Base-by-base conservation (phyloP, 805 yeast species). In the Kazachstania bromeliacearum region DNA sequence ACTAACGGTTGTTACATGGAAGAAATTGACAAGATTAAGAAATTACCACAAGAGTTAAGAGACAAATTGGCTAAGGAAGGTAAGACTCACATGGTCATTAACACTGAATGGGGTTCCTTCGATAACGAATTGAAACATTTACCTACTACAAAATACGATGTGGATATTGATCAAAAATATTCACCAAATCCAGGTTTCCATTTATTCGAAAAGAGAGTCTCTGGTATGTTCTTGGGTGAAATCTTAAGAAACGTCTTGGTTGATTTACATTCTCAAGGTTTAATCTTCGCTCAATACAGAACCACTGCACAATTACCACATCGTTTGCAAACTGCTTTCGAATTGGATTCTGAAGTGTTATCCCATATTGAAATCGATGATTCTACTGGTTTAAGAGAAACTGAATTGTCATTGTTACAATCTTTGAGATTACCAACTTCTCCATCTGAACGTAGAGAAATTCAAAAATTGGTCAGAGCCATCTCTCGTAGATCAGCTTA, bases 31-130 rank as follows among this genome's bases (percentile, higher is more conserved):
- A 71, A 78, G 35, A 82, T 92, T 45, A 72, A 71, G 37, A 89
- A 92, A 60, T 67, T 87, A 44, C 74, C 75, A 18, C 67, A 70
- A 2, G 62, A 66, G 25, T 39, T 60, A 13, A 58, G 60, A 29
- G 60, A 53, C 13, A 57, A 55, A 15, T 59, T 70, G 46, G 35
- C 50, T 17, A 60, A 51, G 31, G 53, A 62, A 34, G 77, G 75
- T 27, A 67, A 70, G 37, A 66, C 70, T 3, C 76, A 77, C 43
- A 88, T 88, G 96, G 80, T 85, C 42, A 71, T 88, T 50, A 88
- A 88, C 64, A 88, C 96, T 34, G 98, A 92, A 62, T 92, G 97
- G 96, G 97, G 97, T 44, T 85, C 96, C 32, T 89, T 88, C 51
- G 97, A 89, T 63, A 89, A 89, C 55, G 79, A 75, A 21, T 68